These are phyloP conservation scores for Coniochaeta pulveracea DNA, from an alignment of 2,329 filamentous ascomycete species.

Conservation along the genomic window DNA sequence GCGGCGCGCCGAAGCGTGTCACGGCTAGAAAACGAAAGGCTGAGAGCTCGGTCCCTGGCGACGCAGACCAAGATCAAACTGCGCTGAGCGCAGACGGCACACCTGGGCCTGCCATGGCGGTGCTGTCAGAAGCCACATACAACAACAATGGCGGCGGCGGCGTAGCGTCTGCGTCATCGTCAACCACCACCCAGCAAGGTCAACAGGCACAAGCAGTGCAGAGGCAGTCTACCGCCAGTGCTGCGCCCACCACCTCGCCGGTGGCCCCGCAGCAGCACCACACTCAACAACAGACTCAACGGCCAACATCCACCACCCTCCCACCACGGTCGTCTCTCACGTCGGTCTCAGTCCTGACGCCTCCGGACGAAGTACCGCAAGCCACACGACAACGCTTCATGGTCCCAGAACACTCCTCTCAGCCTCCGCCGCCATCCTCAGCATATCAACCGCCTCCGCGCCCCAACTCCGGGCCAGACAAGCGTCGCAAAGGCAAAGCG, in stretches of 20 bases:
- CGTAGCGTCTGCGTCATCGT: conserved; percentile 9
- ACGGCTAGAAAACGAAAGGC: conserved; percentile 42
- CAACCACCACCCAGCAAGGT: conserved; percentile 10
- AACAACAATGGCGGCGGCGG: conserved; percentile 7
- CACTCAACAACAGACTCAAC: conserved; percentile 16
- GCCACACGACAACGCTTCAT: conserved; percentile 34
- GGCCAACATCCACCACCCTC: conserved; percentile 22
- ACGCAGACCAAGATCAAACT: conserved; percentile 29
- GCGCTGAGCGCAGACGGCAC: conserved; percentile 2
- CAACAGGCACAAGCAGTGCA: conserved; percentile 11
- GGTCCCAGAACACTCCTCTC: too few relatives aligned
- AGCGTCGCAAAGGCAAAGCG: too few relatives aligned
- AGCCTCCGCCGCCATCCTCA: too few relatives aligned
- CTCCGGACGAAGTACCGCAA: conserved; percentile 38
- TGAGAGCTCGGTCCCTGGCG: conserved; percentile 28
- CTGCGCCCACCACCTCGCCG: conserved; percentile 8
- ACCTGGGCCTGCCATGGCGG: conserved; percentile 33
- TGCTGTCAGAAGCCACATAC: conserved; percentile 24
- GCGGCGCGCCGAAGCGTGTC: conserved; percentile 46
- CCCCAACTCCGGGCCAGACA: too few relatives aligned
- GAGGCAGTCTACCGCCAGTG: conserved; percentile 12
- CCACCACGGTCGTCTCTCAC: conserved; percentile 26
- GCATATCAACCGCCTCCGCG: too few relatives aligned
- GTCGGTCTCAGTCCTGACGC: conserved; percentile 37
- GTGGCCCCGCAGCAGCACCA: conserved; percentile 14